Evolutionary conservation across 2,329 filamentous ascomycete species (phyloP).

Genomic region (Dactylonectria estremocensis): DNA sequence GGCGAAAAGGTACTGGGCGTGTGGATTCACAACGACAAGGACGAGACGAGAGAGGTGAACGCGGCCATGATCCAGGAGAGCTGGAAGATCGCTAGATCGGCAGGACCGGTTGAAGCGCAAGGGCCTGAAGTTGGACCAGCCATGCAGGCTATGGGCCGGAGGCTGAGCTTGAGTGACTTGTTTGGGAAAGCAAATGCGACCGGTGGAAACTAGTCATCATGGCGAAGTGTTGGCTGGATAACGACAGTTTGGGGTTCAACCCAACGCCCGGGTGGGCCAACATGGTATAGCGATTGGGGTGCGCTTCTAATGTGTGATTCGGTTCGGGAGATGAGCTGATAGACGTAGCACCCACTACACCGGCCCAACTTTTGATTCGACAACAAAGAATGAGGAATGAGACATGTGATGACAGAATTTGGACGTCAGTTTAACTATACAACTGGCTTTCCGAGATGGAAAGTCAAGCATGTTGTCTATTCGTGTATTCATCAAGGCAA

Average conservation of each 20-base stretch:
- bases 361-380: not conserved
- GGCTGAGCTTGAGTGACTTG: slow-evolving; percentile 62
- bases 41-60: slow-evolving; percentile 60
- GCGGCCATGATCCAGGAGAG: slow-evolving; percentile 60
- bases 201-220: slow-evolving; percentile 38
- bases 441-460: slow-evolving; percentile 6
- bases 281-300: not conserved
- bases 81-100: slow-evolving; percentile 57
- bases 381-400: not conserved
- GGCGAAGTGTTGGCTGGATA: not conserved
- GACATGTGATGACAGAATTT: not conserved
- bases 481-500: slow-evolving; percentile 42
- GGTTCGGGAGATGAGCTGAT: not conserved
- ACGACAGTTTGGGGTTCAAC: slow-evolving; percentile 6
- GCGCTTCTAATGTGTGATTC: not conserved
- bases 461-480: slow-evolving; percentile 40
- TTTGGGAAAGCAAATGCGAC: slow-evolving; percentile 55
- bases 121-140: slow-evolving; percentile 57
- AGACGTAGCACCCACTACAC: not conserved
- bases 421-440: not conserved
- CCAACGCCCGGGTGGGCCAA: not conserved
- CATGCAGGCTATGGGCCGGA: slow-evolving; percentile 61
- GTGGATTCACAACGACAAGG: slow-evolving; percentile 68
- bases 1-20: slow-evolving; percentile 65
- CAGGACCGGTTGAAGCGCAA: slow-evolving; percentile 48